Evolutionary conservation across 495 filamentous ascomycete species (phyloP).

Genomic region (Bacidia gigantensis): DNA sequence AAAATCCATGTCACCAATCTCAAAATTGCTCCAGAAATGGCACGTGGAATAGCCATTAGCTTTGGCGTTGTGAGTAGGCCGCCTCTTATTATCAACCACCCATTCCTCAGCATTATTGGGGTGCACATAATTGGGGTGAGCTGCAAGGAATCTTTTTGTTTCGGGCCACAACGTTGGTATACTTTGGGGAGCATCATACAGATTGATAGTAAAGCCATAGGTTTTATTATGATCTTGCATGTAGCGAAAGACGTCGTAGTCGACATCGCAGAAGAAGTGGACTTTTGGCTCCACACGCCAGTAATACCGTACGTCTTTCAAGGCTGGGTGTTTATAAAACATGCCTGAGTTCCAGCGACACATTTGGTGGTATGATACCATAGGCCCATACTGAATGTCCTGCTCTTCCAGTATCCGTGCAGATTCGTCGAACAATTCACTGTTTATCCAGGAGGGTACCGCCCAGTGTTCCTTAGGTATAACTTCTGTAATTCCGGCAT

Average conservation of each 20-base stretch:
- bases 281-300: constrained; percentile 99
- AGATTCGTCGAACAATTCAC: constrained; percentile 72
- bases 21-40: constrained; percentile 99
- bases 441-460: constrained; percentile 80
- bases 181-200: constrained; percentile 79
- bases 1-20: constrained; percentile 90
- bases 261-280: constrained; percentile 97
- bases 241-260: constrained; percentile 97
- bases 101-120: constrained; percentile 76
- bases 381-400: constrained; percentile 75
- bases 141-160: constrained; percentile 73
- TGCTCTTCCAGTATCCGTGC: constrained; percentile 69
- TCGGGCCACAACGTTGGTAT: constrained; percentile 92
- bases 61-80: constrained; percentile 56
- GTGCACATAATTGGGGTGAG: constrained; percentile 69
- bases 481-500: constrained; percentile 41
- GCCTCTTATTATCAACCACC: constrained; percentile 61
- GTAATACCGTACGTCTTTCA: constrained; percentile 75
- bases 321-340: constrained; percentile 92
- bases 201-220: constrained; percentile 96
- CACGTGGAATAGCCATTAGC: constrained; percentile 97
- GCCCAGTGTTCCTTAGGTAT: constrained; percentile 95
- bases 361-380: constrained; percentile 95
- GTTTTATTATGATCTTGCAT: constrained; percentile 97
- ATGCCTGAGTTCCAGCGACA: constrained; percentile 97